phyloP scores from a whole-genome alignment of 1,284 basidiomycete genomes.

The Abortiporus biennis region DNA sequence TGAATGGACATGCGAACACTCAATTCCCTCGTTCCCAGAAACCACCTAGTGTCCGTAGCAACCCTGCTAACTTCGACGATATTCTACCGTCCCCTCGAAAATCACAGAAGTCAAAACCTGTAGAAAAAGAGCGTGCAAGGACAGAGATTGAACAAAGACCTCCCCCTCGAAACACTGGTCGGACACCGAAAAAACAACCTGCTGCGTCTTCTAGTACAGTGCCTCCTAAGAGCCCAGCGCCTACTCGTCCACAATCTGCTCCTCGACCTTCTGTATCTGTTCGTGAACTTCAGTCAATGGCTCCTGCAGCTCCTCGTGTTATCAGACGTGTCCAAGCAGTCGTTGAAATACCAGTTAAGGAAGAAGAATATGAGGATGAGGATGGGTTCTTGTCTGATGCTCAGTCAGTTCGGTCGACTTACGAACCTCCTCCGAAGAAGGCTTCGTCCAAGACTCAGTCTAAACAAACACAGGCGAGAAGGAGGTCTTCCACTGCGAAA shows the following conservation, averaged over 20 bases:
- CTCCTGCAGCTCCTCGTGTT: constrained; percentile 18
- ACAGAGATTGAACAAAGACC: background rate
- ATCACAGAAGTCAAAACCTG: background rate
- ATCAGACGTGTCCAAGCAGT: constrained; percentile 39
- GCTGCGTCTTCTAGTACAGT: background rate
- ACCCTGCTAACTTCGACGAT: background rate
- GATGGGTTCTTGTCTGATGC: constrained; percentile 11
- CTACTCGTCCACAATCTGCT: background rate
- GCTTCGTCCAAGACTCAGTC: background rate
- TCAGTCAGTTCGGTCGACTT: constrained; percentile 1
- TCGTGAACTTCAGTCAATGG: constrained; percentile 4
- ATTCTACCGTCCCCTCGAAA: background rate
- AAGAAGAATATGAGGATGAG: constrained; percentile 28
- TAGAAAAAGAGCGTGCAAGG: background rate
- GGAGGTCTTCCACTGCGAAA: background rate
- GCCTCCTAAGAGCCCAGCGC: background rate
- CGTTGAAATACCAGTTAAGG: constrained; percentile 38
- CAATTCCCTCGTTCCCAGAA: background rate
- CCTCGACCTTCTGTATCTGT: constrained; percentile 9
- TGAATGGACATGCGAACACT: too few species aligned
- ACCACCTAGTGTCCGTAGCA: background rate
- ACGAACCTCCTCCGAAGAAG: background rate
- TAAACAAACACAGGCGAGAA: too few species aligned
- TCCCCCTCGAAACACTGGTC: background rate
- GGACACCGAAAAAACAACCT: background rate